phyloP scores from a whole-genome alignment of 352 stramenopile genomes.

The Blastocystis sp. region DNA sequence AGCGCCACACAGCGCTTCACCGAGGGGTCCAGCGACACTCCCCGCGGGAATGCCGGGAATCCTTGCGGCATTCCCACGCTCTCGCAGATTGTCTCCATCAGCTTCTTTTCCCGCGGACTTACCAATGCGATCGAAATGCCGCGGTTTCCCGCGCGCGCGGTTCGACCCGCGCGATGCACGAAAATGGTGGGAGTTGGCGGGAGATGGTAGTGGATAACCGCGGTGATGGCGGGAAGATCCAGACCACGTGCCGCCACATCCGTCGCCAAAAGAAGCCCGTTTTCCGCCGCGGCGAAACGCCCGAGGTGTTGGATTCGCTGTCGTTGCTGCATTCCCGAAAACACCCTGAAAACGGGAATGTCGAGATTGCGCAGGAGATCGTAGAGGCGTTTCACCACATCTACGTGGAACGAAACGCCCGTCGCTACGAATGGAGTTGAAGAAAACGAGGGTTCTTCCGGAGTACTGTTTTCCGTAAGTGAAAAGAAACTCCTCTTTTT shows the following conservation, averaged over 20 bases:
- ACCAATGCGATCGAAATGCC: conserved; percentile 28
- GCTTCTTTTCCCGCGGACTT: conserved; percentile 3
- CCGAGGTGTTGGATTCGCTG: conserved; percentile 88
- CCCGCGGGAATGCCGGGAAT: conserved; percentile 17
- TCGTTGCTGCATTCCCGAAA: conserved; percentile 62
- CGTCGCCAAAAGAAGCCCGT: conserved; percentile 75
- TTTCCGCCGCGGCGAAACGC: conserved; percentile 84
- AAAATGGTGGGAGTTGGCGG: conserved; percentile 94
- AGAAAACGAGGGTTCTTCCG: conserved; percentile 42
- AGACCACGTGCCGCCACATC: conserved; percentile 79
- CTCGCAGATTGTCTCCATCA: not conserved
- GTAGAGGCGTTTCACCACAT: conserved; percentile 43
- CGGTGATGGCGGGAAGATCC: conserved; percentile 89
- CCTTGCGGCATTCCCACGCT: not conserved
- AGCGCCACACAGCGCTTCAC: conserved; percentile 13
- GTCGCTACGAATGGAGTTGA: conserved; percentile 43
- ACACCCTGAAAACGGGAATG: conserved; percentile 24
- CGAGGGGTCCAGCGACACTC: not conserved
- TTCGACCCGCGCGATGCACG: conserved; percentile 92
- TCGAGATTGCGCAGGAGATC: not conserved
- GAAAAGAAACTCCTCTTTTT: conserved; percentile 54
- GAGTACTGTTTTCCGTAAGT: conserved; percentile 18
- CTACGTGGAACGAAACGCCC: not conserved
- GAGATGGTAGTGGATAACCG: conserved; percentile 97
- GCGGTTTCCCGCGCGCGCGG: conserved; percentile 76